Evolutionary conservation across 2,329 filamentous ascomycete genomes (phyloP).

Genomic region (Dothistroma septosporum): DNA sequence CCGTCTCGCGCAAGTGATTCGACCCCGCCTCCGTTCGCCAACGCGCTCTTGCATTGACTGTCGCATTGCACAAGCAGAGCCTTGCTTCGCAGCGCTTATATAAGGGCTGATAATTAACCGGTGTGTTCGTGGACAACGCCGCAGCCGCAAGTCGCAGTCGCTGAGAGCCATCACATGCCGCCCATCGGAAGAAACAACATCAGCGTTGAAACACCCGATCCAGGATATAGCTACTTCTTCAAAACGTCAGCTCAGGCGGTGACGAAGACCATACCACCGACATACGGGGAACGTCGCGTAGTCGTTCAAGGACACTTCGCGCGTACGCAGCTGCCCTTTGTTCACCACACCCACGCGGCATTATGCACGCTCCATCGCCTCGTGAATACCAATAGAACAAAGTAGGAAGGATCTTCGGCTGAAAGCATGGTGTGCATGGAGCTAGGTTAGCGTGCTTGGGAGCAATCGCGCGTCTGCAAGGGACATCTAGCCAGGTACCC

Average conservation of each 20-base stretch:
- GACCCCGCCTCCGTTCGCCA: constrained; percentile 1
- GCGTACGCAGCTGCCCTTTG: constrained; percentile 13
- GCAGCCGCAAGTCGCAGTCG: constrained; percentile 1
- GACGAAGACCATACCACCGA: constrained; percentile 7
- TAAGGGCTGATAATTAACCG: neutral
- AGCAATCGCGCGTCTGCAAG: constrained; percentile 23
- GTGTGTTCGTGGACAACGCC: neutral
- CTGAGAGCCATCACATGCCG: constrained; percentile 15
- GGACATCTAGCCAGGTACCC: constrained; percentile 24
- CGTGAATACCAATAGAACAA: constrained; percentile 11
- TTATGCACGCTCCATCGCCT: constrained; percentile 5
- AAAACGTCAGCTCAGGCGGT: constrained; percentile 19
- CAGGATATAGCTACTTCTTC: constrained; percentile 20
- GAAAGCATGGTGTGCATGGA: constrained; percentile 22
- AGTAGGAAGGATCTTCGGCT: constrained; percentile 19
- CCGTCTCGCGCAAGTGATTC: constrained; percentile 1
- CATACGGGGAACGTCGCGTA: constrained; percentile 15
- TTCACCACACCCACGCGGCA: constrained; percentile 15
- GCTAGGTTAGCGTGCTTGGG: constrained; percentile 20
- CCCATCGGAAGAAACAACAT: constrained; percentile 10
- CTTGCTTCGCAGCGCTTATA: neutral
- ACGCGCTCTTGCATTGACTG: constrained; percentile 2
- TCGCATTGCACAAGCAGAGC: constrained; percentile 4
- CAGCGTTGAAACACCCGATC: constrained; percentile 14
- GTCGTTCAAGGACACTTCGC: constrained; percentile 4